Base-by-base conservation (phyloP, 2,329 filamentous ascomycete genomes). In the Periconia sp. region DNA sequence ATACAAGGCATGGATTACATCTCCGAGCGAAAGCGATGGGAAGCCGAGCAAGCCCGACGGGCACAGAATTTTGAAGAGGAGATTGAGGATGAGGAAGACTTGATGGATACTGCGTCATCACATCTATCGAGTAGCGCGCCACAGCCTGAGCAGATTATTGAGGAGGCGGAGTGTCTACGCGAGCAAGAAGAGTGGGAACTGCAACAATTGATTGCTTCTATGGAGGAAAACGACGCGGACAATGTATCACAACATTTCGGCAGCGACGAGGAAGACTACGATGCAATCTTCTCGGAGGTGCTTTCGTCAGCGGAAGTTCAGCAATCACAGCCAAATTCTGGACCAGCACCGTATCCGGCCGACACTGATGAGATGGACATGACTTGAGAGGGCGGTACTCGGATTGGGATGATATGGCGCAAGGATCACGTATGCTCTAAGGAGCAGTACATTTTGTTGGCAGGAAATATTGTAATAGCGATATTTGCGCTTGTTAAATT, bases 231-330 rank as follows among this genome's bases (percentile, higher is more conserved):
- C 13, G 47, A 50, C 18, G 41, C 58, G 30, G 60, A 67, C 11
- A 43, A 37, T 2, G 42, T 48, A 15, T 66, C 68, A 56, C 68
- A 68, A 59, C 63, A 72, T 41, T 74, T 76, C 44, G 75, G 77
- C n/a, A 81, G 80, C 59, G 82, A 85, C 56, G 82, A 84, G n/a
- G 80, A 81, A 35, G 83, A 85, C 57, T 86, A 85, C 62, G 82
- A 86, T 61, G 74, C 75, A 57, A 74, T 86, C 8, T 86, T 96
- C 68, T 82, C 84, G 76, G 85, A 90, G 60, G 66, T 60, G 47
- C 68, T 90, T 37, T 52, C 53, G 19, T 23, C 45, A 9, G 71
- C 85, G 47, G 77, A 81, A n/a, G 73, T 79, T 55, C 75, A 80
- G 45, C 60, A 56, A 13, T 65, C 72, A 14, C 54, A 63, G 45